phyloP scores from a whole-genome alignment of 2,329 filamentous ascomycete species.

The Leptoxyphium fumago region DNA sequence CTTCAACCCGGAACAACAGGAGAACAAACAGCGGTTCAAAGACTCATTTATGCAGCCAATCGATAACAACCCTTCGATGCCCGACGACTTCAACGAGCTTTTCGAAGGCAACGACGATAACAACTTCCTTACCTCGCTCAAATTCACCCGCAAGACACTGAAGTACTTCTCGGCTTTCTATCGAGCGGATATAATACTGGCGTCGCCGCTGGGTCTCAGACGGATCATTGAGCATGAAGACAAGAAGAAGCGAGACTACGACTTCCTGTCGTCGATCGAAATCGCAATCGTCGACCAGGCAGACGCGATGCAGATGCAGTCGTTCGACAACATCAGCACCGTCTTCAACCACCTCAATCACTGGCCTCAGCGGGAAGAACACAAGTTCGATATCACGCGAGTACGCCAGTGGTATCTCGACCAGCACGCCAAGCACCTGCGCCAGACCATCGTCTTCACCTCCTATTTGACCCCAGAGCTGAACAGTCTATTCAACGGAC shows the following conservation, averaged over 20 bases:
- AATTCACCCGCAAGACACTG: slow-evolving; percentile 89
- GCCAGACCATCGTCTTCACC: slow-evolving; percentile 72
- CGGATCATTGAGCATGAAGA: slow-evolving; percentile 76
- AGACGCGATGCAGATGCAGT: slow-evolving; percentile 91
- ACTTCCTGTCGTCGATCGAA: slow-evolving; percentile 91
- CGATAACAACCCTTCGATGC: slow-evolving; percentile 58
- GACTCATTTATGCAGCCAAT: slow-evolving; percentile 63
- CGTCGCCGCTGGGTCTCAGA: slow-evolving; percentile 75
- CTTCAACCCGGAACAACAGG: slow-evolving; percentile 75
- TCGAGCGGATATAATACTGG: slow-evolving; percentile 86
- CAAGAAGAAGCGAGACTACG: slow-evolving; percentile 58
- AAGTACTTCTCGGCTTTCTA: slow-evolving; percentile 95
- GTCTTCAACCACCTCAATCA: slow-evolving; percentile 85
- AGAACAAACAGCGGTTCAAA: slow-evolving; percentile 85
- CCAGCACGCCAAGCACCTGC: slow-evolving; percentile 60
- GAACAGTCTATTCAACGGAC: slow-evolving; percentile 58
- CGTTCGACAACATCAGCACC: slow-evolving; percentile 91
- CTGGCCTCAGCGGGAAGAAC: slow-evolving; percentile 66
- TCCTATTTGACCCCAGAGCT: slow-evolving; percentile 82
- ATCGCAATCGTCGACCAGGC: slow-evolving; percentile 81
- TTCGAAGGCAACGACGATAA: slow-evolving; percentile 95
- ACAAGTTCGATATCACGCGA: slow-evolving; percentile 86
- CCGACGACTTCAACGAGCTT: slow-evolving; percentile 74
- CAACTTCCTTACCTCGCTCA: slow-evolving; percentile 90
- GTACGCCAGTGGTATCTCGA: slow-evolving; percentile 91